Evolutionary conservation across 139 green algal genomes (phyloP), one percentile per base, ranked within the genome.

Genomic region (Monoraphidium neglectum): DNA sequence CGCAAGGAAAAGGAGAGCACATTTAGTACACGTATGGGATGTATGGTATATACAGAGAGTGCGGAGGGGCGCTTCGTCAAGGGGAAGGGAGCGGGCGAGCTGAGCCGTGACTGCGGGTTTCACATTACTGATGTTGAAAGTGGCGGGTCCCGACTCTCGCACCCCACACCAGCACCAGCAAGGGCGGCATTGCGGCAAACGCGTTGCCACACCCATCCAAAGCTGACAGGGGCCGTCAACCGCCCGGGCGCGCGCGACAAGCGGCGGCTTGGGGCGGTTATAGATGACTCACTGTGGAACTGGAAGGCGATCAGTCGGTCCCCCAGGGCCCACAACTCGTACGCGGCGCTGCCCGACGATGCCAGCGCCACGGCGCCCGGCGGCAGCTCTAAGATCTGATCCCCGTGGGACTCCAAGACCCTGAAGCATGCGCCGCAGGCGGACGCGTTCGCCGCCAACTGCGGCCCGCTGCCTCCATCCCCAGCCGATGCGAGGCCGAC

Each of bases 371-470:
- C 49, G 12, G 82, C 85, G 16, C 82, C 82, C 12, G 71, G 72
- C 59, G 85, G 84, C 67, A 89, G 78, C 33, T 62, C 5, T 56
- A 87, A 36, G 30, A 89, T 78, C 80, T 86, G 77, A 47, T 90
- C 86, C 0, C 86, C 86, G 68, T 90, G 86, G 23, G 80, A 87
- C 65, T 90, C 68, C 18, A 90, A 69, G 26, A 90, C 47, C 51
- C 56, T 61, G 37, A 90, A 79, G 49, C 63, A 79, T 6, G 47
- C 46, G 13, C 30, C 24, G 24, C 15, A 38, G 32, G 21, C n/a
- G 26, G n/a, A 38, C 23, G 46, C 40, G 21, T 2, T n/a, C 0
- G 66, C 66, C 32, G 66, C 64, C 8, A 33, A 23, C 56, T 13
- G 35, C 18, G 54, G 4, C 46, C 37, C 54, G 33, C 35, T 59